Percentiles rank a stretch among this genome's conserved stretches.
Evolutionary conservation across 345 rosid species (phyloP).

Genomic region (Populus euphratica): DNA sequence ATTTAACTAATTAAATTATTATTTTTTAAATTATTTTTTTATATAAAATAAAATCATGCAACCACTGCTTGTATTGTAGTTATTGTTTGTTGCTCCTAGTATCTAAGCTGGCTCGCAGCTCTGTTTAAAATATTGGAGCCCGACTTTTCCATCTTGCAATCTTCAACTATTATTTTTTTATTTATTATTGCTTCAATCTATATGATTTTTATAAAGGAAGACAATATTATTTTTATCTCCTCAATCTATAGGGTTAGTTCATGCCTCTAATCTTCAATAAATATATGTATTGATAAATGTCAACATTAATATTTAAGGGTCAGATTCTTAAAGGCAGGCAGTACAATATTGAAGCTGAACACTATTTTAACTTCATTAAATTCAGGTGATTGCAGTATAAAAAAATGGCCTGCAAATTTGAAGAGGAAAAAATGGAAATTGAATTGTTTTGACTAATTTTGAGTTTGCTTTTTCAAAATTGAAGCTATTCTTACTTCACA

Average conservation of each 20-base stretch:
- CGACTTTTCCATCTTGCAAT: neutral
- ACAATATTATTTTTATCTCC: neutral
- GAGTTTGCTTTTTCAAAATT: neutral
- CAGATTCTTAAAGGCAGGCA: neutral
- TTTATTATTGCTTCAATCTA: neutral
- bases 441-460: neutral
- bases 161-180: no score
- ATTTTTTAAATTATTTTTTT: no score
- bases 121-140: neutral
- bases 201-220: neutral
- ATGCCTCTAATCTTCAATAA: no score
- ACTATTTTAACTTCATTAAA: neutral
- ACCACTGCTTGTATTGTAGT: no score
- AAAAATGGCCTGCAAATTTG: neutral
- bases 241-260: neutral
- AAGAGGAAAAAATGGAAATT: neutral
- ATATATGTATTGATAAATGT: no score
- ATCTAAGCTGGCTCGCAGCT: neutral
- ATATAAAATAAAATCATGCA: no score
- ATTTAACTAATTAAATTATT: fast-evolving
- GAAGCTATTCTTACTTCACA: neutral
- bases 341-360: neutral
- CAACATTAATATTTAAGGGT: neutral
- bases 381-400: neutral
- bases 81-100: neutral